phyloP scores from a whole-genome alignment of 2,329 filamentous ascomycete genomes.

The Ceratocystis albifundus region DNA sequence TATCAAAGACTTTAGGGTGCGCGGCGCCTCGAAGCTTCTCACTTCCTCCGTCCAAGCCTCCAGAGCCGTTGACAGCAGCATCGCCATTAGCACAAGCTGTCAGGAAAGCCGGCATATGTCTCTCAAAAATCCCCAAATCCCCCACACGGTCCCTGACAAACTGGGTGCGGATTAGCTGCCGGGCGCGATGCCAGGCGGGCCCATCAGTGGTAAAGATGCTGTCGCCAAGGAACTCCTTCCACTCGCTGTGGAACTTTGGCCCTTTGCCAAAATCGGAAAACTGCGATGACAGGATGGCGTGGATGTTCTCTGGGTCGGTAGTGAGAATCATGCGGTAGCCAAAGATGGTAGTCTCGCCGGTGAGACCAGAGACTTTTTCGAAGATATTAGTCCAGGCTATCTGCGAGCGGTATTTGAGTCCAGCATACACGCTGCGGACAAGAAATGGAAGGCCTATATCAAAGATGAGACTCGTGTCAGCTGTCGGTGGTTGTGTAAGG shows the following conservation, averaged over 20 bases:
- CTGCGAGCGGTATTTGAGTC: conserved; percentile 44
- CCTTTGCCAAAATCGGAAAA: conserved; percentile 80
- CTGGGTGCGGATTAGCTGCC: conserved; percentile 74
- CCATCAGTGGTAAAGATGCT: conserved; percentile 75
- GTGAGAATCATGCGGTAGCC: conserved; percentile 59
- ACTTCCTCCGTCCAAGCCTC: conserved; percentile 48
- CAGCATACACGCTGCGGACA: conserved; percentile 42
- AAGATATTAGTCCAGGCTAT: conserved; percentile 51
- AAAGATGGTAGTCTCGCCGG: conserved; percentile 47
- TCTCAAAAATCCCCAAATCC: conserved; percentile 71
- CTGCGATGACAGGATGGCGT: conserved; percentile 77
- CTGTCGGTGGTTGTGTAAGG: background rate
- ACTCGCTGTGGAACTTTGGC: conserved; percentile 59
- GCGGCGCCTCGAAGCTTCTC: conserved; percentile 33
- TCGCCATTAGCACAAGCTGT: conserved; percentile 33
- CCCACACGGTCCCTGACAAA: conserved; percentile 77
- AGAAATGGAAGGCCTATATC: conserved; percentile 51
- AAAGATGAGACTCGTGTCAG: background rate
- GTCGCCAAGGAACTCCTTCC: conserved; percentile 63
- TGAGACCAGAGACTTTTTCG: conserved; percentile 36
- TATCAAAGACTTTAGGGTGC: conserved; percentile 41
- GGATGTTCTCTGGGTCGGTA: conserved; percentile 77
- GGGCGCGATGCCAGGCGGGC: conserved; percentile 62
- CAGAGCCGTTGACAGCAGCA: conserved; percentile 49
- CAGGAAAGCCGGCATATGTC: conserved; percentile 43